A percentile compares a stretch with the other conserved stretches of the same genome.
phyloP scores from a whole-genome alignment of 257 asterid species.

The Nicotiana otophora region DNA sequence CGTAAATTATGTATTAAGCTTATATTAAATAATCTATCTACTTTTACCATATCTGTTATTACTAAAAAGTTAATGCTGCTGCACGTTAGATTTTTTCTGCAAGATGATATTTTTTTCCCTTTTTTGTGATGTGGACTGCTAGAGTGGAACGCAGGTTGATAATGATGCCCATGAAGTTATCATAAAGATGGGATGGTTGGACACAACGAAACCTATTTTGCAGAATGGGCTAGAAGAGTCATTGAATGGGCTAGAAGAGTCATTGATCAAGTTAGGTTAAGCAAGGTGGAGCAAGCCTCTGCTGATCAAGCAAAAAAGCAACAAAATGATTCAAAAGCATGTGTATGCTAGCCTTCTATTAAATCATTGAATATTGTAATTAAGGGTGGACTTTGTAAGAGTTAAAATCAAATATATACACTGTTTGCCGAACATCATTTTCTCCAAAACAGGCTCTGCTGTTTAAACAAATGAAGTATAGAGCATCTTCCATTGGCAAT shows the following conservation, averaged over 20 bases:
- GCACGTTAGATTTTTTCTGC: not conserved
- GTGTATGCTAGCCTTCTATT: conserved; percentile 12
- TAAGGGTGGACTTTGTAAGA: not conserved
- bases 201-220: conserved; percentile 28
- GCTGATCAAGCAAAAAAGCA: not conserved
- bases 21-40: not conserved
- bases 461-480: not conserved
- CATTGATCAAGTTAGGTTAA: conserved; percentile 17
- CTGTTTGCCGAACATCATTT: not conserved
- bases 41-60: not conserved
- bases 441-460: not conserved
- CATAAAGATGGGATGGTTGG: conserved; percentile 31
- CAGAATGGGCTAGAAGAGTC: conserved; percentile 30
- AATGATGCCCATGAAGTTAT: not conserved
- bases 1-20: no score
- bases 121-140: not conserved
- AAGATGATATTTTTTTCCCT: not conserved
- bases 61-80: not conserved
- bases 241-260: conserved; percentile 28
- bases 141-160: not conserved
- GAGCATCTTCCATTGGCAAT: not conserved
- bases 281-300: conserved; percentile 16
- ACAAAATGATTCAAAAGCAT: conserved; percentile 6
- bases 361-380: not conserved
- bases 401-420: not conserved